phyloP scores from a whole-genome alignment of 495 filamentous ascomycete genomes.

The Lasiosphaeria ovina region DNA sequence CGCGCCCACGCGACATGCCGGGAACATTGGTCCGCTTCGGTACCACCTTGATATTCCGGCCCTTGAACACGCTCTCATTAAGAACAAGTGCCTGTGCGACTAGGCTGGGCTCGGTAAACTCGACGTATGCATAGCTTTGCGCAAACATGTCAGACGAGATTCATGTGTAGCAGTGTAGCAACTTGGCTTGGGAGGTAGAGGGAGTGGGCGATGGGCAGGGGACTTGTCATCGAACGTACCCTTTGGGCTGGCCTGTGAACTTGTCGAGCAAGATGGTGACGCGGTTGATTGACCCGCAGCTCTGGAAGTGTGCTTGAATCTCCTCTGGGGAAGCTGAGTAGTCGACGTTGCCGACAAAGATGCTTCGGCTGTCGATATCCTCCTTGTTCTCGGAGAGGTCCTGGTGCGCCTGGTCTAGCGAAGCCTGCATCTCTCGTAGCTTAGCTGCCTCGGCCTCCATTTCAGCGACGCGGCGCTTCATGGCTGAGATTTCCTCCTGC shows the following conservation, averaged over 20 bases:
- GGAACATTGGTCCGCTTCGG: constrained; percentile 98
- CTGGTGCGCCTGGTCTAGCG: constrained; percentile 77
- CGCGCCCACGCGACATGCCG: constrained; percentile 72
- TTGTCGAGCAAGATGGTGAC: constrained; percentile 98
- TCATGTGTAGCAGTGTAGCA: neutral
- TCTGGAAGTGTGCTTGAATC: constrained; percentile 98
- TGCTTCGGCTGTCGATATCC: constrained; percentile 90
- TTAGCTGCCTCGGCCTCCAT: constrained; percentile 99
- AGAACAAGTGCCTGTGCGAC: constrained; percentile 91
- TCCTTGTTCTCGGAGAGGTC: constrained; percentile 89
- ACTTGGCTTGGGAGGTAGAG: neutral
- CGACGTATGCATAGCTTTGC: constrained; percentile 93
- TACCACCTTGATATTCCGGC: constrained; percentile 92
- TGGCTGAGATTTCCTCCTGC: constrained; percentile 86
- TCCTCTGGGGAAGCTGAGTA: constrained; percentile 98
- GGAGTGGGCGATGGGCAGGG: neutral
- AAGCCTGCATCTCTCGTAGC: constrained; percentile 93
- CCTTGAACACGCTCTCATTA: constrained; percentile 96
- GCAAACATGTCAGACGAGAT: too few species aligned
- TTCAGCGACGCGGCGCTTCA: constrained; percentile 97
- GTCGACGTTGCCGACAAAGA: constrained; percentile 99
- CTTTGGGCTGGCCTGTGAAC: constrained; percentile 97
- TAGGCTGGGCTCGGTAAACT: constrained; percentile 92
- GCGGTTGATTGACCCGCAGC: constrained; percentile 94
- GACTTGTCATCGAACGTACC: constrained; percentile 56